These are phyloP conservation scores for Auricularia heimuer DNA, from an alignment of 768 basidiomycete genomes.

Conservation along the genomic window DNA sequence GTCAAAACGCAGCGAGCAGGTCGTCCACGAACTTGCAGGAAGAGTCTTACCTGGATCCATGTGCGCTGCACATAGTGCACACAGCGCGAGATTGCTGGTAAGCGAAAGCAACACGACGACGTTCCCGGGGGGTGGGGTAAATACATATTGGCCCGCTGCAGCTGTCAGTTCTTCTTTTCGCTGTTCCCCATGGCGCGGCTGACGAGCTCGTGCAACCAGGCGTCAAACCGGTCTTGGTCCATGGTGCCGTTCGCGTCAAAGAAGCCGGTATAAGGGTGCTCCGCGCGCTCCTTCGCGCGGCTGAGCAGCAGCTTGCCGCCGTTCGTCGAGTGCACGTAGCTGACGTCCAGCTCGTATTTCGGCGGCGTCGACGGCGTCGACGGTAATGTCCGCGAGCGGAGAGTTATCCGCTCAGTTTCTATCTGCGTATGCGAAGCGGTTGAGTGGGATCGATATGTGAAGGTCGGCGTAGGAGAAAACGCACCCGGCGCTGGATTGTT, in stretches of 20 bases:
- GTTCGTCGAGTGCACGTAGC: conserved; percentile 71
- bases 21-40: too few species aligned
- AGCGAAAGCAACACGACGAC: too few species aligned
- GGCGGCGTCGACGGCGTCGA: conserved; percentile 42
- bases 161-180: neutral
- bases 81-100: too few species aligned
- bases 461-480: conserved; percentile 16
- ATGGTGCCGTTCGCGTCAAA: conserved; percentile 76
- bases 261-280: conserved; percentile 56
- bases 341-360: conserved; percentile 54
- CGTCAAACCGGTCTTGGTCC: conserved; percentile 65
- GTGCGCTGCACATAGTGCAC: too few species aligned
- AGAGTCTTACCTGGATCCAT: too few species aligned
- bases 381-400: conserved; percentile 60
- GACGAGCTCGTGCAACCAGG: conserved; percentile 68
- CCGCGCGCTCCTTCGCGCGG: conserved; percentile 50
- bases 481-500: conserved; percentile 75
- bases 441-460: conserved; percentile 4
- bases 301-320: conserved; percentile 79
- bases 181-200: conserved; percentile 3
- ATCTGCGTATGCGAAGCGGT: conserved; percentile 40
- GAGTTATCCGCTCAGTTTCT: conserved; percentile 79
- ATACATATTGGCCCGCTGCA: too few species aligned
- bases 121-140: too few species aligned
- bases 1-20: too few species aligned